phyloP scores from a whole-genome alignment of 2,329 filamentous ascomycete species.

The Chrysosporium keratinophilum region DNA sequence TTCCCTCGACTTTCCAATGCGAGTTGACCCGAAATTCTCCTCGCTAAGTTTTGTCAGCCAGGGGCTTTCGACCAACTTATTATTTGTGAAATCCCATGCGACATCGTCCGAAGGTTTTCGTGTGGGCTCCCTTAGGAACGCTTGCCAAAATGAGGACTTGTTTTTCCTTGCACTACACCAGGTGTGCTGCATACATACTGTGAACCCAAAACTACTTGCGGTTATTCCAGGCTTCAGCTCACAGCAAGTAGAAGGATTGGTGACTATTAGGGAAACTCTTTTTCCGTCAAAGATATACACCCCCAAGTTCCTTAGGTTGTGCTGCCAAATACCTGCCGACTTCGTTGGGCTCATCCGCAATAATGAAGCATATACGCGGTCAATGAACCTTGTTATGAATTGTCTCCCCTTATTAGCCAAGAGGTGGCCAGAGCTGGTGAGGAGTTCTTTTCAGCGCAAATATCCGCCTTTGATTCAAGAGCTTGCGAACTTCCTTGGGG shows the following conservation, averaged over 20 bases:
- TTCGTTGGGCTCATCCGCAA: conserved; percentile 20
- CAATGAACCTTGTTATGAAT: conserved; percentile 32
- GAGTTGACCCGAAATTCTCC: neutral
- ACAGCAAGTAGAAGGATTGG: conserved; percentile 23
- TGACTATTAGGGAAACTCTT: conserved; percentile 37
- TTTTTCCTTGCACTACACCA: conserved; percentile 59
- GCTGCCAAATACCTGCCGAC: conserved; percentile 40
- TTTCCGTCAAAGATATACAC: conserved; percentile 38
- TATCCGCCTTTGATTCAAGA: conserved; percentile 51
- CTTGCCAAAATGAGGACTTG: conserved; percentile 46
- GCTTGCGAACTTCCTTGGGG: conserved; percentile 38
- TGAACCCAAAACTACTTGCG: conserved; percentile 28
- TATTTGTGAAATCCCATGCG: neutral
- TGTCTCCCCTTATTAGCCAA: conserved; percentile 39
- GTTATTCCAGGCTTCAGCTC: conserved; percentile 29
- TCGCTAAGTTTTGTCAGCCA: neutral
- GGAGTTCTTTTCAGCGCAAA: conserved; percentile 25
- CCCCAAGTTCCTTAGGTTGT: conserved; percentile 35
- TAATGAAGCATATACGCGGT: conserved; percentile 27
- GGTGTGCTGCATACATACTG: conserved; percentile 50
- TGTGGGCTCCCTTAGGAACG: conserved; percentile 43
- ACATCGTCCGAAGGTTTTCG: neutral
- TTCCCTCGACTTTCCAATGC: neutral
- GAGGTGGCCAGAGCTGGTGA: conserved; percentile 33
- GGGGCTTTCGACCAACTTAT: neutral